A percentile compares a stretch with the other conserved stretches of the same genome.
phyloP scores from a whole-genome alignment of 345 rosid species.

The Capsella bursapastoris region DNA sequence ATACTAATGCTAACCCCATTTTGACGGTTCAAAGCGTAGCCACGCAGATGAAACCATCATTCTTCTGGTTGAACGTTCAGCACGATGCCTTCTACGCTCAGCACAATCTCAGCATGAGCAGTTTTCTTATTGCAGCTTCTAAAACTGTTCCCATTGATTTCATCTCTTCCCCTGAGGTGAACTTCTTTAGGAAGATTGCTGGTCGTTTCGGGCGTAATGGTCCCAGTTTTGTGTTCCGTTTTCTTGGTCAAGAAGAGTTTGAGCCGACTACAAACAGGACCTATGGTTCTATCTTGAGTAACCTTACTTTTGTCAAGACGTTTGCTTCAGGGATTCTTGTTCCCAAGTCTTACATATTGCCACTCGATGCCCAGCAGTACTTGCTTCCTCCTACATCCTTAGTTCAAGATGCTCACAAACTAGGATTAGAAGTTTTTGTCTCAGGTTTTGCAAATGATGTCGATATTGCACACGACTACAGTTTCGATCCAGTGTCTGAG shows the following conservation, averaged over 20 bases:
- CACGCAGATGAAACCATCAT: constrained; percentile 43
- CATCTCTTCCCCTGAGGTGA: constrained; percentile 89
- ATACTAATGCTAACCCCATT: constrained; percentile 38
- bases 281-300: constrained; percentile 60
- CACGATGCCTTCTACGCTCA: constrained; percentile 68
- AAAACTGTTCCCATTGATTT: constrained; percentile 50
- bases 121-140: constrained; percentile 53
- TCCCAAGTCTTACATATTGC: constrained; percentile 80
- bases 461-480: constrained; percentile 71
- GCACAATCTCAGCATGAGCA: constrained; percentile 75
- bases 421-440: constrained; percentile 76
- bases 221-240: constrained; percentile 64
- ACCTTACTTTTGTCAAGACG: constrained; percentile 76
- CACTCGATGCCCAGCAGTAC: constrained; percentile 53
- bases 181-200: constrained; percentile 64
- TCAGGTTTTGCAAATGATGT: constrained; percentile 76
- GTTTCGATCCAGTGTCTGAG: constrained; percentile 83
- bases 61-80: constrained; percentile 86
- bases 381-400: constrained; percentile 56
- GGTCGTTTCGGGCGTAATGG: constrained; percentile 48
- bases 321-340: constrained; percentile 93
- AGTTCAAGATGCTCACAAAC: constrained; percentile 85
- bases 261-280: constrained; percentile 81
- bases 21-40: constrained; percentile 50
- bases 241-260: constrained; percentile 47